Percentiles rank a stretch among this genome's conserved stretches.
Evolutionary conservation across 345 rosid species (phyloP).

Genomic region (Eucalyptus pumila): DNA sequence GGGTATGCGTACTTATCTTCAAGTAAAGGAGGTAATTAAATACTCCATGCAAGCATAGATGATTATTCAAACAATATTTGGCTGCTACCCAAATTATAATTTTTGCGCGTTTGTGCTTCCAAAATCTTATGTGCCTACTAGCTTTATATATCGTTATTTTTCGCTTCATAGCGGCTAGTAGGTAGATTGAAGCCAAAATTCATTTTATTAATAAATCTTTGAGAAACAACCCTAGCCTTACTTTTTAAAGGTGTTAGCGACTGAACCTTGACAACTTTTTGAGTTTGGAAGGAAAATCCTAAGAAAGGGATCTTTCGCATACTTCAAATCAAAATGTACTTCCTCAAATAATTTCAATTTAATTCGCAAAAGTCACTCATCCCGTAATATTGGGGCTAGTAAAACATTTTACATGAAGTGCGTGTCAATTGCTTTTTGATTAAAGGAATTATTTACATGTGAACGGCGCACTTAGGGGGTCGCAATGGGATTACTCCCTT

Average conservation of each 20-base stretch:
- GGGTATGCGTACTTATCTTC: not conserved
- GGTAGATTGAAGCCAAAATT: not conserved
- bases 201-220: not conserved
- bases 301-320: not conserved
- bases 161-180: not conserved
- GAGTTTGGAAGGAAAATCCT: not conserved
- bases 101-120: too few species aligned
- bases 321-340: not conserved
- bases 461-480: not conserved
- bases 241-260: not conserved
- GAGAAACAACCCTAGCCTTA: not conserved
- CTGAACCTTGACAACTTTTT: not conserved
- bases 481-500: not conserved
- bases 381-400: not conserved
- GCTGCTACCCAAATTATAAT: too few species aligned
- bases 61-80: too few species aligned
- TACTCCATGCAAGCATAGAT: too few species aligned
- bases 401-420: not conserved
- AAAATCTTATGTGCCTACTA: too few species aligned
- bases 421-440: not conserved
- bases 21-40: too few species aligned
- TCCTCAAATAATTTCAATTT: not conserved
- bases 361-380: not conserved
- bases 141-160: not conserved
- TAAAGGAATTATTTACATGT: not conserved